phyloP scores from a whole-genome alignment of 345 rosid genomes.

The Gossypium sturtianum region DNA sequence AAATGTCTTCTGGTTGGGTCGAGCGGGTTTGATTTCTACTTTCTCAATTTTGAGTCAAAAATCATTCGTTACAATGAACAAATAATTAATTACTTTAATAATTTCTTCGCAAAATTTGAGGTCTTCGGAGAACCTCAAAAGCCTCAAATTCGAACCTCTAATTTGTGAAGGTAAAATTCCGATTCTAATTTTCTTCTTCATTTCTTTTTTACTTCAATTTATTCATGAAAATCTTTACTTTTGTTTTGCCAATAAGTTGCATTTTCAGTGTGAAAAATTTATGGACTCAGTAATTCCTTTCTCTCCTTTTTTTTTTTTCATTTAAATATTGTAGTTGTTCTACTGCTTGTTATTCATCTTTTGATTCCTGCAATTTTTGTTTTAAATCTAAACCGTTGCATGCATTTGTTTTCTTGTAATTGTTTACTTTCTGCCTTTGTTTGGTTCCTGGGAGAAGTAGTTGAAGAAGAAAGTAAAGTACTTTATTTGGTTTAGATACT shows the following conservation, averaged over 20 bases:
- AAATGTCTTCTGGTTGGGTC: background rate
- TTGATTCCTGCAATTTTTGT: too few relatives aligned
- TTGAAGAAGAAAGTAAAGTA: background rate
- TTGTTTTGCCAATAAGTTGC: too few relatives aligned
- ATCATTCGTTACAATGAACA: background rate
- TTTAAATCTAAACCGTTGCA: background rate
- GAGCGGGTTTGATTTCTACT: background rate
- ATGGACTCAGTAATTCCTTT: too few relatives aligned
- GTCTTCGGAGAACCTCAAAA: background rate
- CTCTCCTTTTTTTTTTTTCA: too few relatives aligned
- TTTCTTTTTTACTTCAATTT: background rate
- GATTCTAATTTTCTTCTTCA: background rate
- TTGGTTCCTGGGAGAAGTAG: background rate
- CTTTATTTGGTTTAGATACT: background rate
- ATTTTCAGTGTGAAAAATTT: too few relatives aligned
- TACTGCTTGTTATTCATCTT: too few relatives aligned
- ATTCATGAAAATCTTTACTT: background rate
- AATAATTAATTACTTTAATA: too few relatives aligned
- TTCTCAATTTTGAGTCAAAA: background rate
- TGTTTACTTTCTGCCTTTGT: background rate
- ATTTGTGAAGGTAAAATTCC: background rate
- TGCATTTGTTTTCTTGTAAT: background rate
- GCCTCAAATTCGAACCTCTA: background rate
- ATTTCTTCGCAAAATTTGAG: background rate
- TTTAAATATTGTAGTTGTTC: too few relatives aligned